A percentile compares a stretch with the other conserved stretches of the same genome.
These are phyloP conservation scores for Microbotryum violaceum DNA, from an alignment of 1,284 basidiomycete species.

Conservation along the genomic window DNA sequence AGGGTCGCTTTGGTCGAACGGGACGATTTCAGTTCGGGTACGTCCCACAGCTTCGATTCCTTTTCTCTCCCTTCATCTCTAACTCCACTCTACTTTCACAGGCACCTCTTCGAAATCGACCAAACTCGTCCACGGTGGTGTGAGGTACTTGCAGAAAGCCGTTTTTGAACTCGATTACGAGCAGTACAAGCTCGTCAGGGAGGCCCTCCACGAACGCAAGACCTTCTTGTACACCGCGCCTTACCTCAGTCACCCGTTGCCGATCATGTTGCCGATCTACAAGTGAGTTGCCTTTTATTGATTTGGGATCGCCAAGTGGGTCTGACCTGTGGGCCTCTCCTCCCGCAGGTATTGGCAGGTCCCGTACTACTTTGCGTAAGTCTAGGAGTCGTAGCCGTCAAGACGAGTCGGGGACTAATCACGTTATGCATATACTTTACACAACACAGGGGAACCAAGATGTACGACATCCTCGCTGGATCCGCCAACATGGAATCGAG, in stretches of 20 bases:
- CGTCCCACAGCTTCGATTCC: constrained; percentile 26
- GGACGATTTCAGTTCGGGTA: constrained; percentile 84
- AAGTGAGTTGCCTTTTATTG: constrained; percentile 49
- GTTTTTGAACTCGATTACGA: constrained; percentile 90
- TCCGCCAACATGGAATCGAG: constrained; percentile 94
- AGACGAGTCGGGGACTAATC: too few relatives aligned
- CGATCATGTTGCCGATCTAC: constrained; percentile 90
- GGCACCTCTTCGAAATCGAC: constrained; percentile 95
- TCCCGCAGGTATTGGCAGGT: constrained; percentile 80
- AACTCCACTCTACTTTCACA: constrained; percentile 35
- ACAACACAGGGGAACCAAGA: constrained; percentile 67
- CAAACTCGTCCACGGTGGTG: constrained; percentile 95
- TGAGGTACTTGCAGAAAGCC: constrained; percentile 94
- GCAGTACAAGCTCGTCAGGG: constrained; percentile 72
- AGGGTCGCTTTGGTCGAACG: constrained; percentile 89
- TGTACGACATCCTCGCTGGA: constrained; percentile 92
- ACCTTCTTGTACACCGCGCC: constrained; percentile 95
- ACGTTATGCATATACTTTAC: too few relatives aligned
- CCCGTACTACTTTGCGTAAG: constrained; percentile 76
- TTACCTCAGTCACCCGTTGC: constrained; percentile 83
- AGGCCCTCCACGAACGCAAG: constrained; percentile 84
- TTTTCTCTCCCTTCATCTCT: neutral
- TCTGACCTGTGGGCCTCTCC: constrained; percentile 31
- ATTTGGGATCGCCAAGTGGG: neutral
- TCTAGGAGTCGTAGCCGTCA: neutral